Evolutionary conservation across 2,329 filamentous ascomycete genomes (phyloP).

Genomic region (Pleomassaria siparia): DNA sequence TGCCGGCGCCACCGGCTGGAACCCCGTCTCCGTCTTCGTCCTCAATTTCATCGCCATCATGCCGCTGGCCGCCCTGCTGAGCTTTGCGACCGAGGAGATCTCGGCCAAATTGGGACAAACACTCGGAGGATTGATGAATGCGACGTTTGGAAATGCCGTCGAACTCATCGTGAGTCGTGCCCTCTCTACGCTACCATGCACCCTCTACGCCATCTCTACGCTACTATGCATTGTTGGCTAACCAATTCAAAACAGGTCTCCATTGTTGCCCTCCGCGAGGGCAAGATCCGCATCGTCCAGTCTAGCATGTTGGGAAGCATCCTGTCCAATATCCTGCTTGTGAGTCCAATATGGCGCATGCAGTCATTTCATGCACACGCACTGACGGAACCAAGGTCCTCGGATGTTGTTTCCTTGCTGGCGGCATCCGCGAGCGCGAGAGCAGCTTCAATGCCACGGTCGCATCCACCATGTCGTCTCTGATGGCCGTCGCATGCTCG

Average conservation of each 20-base stretch:
- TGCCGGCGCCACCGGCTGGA: conserved; percentile 64
- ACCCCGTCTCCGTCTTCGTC: conserved; percentile 68
- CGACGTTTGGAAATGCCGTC: conserved; percentile 78
- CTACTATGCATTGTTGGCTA: conserved; percentile 5
- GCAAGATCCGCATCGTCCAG: conserved; percentile 94
- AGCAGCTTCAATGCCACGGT: conserved; percentile 70
- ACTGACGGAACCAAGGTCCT: conserved; percentile 54
- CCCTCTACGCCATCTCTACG: not conserved
- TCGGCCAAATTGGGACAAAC: conserved; percentile 72
- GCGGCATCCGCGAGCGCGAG: conserved; percentile 48
- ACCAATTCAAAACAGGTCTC: conserved; percentile 66
- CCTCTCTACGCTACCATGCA: not conserved
- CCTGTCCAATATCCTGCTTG: conserved; percentile 88
- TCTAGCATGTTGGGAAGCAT: conserved; percentile 96
- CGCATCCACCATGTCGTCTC: conserved; percentile 71
- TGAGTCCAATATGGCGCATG: conserved; percentile 60
- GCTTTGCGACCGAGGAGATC: conserved; percentile 78
- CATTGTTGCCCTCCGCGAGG: conserved; percentile 82
- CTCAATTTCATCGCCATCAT: conserved; percentile 83
- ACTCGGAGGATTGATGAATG: conserved; percentile 72
- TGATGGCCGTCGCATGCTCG: conserved; percentile 59
- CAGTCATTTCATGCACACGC: conserved; percentile 52
- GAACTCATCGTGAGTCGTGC: conserved; percentile 65
- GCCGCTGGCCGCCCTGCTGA: conserved; percentile 71
- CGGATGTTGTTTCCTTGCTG: conserved; percentile 56